Base-by-base conservation (phyloP, 148 eudicot species). In the Camellia sinensis region DNA sequence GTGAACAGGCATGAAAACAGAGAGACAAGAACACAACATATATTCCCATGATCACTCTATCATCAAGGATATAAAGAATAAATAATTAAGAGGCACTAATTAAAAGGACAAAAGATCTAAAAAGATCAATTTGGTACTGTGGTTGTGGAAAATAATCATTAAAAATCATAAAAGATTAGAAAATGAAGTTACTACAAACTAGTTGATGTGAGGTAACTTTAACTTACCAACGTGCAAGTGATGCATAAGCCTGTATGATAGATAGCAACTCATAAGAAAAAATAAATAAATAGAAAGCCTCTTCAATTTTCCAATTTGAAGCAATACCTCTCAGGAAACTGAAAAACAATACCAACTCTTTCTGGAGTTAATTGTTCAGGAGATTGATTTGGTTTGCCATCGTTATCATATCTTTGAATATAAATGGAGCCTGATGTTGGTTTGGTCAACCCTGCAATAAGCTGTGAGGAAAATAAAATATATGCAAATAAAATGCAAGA, bases 271-370 rank as follows among this genome's bases (percentile, higher is more conserved):
- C 37, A 29, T 29, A 29, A 29, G 37, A 29, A 29, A 29, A 2
- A 19, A 46, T 59, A 9, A 71, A 17, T 7, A 3, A 37, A 50
- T 1, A 60, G n/a, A 53, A 37, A 66, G 0, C 3, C 21, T 10
- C 0, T 46, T 70, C 52, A 14, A 2, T 21, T 72, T 59, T 12
- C 46, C 43, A 76, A 65, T 48, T 48, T 7, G 61, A 78, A 67
- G 67, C 29, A 80, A 63, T 88, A 96, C 99, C 99, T 93, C 83
- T 96, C 99, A 62, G 98, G 99, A 83, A 96, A 96, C 87, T 96
- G 99, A 65, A 96, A 96, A 83, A 96, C 98, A 70, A 94, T 90
- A 44, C 98, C 99, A 84, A 96, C 98, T 87, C 78, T 89, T 83
- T 90, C 86, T 13, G 97, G 92, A 11, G 84, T 84, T 80, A 94